phyloP scores from a whole-genome alignment of 202 grass and related monocot genomes.

The Setaria italica region DNA sequence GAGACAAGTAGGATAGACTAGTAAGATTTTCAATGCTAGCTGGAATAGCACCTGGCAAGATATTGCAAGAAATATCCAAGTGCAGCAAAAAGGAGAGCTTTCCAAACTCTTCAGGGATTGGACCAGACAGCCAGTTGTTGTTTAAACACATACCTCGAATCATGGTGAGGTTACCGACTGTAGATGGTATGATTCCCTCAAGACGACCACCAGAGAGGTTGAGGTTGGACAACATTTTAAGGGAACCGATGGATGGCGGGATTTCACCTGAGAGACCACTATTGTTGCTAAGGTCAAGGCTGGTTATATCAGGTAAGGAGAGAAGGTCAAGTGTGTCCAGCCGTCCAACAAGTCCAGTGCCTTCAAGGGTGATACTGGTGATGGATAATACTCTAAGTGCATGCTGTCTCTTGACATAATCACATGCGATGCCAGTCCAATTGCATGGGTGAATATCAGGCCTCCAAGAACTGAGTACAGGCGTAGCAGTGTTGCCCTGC shows the following conservation, averaged over 20 bases:
- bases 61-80: neutral
- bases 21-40: neutral
- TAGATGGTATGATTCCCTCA: neutral
- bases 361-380: neutral
- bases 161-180: neutral
- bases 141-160: neutral
- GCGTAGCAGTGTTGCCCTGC: neutral
- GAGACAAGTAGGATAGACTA: neutral
- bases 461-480: neutral
- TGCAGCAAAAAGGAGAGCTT: neutral
- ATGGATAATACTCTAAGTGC: neutral
- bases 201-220: neutral
- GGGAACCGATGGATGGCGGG: constrained; percentile 5
- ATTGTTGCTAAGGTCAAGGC: constrained; percentile 6
- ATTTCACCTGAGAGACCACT: constrained; percentile 5
- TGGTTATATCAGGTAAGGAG: neutral
- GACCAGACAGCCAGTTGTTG: neutral
- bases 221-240: neutral
- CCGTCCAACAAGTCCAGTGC: neutral
- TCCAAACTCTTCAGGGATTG: neutral
- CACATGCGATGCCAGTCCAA: neutral
- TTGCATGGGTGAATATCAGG: neutral
- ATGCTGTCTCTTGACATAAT: neutral
- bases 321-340: constrained; percentile 7
- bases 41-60: constrained; percentile 16